Base-by-base conservation (phyloP, 495 filamentous ascomycete species). In the Margaritispora aquatica region DNA sequence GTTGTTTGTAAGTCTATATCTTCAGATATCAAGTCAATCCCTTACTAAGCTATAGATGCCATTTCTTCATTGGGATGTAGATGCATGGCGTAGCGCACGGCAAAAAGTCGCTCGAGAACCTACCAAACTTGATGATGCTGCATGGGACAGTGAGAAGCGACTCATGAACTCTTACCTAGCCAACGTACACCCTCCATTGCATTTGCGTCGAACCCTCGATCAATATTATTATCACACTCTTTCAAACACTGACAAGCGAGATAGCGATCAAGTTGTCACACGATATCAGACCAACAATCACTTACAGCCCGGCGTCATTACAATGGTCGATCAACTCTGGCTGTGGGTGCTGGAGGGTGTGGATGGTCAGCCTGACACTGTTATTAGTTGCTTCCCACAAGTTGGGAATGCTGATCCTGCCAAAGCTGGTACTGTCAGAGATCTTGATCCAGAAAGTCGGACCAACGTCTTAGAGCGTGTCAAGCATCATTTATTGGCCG, bases 241-340 rank as follows among this genome's bases (percentile, higher is more conserved):
- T 17, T 11, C 31, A 27, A 34, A 20, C 21, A 58, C 56, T 13
- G 22, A 38, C 4, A 24, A 24, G 11, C 19, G 56, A 15, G 56
- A 58, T 22, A 34, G 19, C 38, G 56, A 51, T 36, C 56, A 58
- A 34, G 21, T 51, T 2, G 56, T 58, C 20, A 26, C 21, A 2
- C 27, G 51, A 7, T 21, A 53, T 4, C 23, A 53, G 13, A 26
- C 31, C 9, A 17, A 15, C 9, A 1, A 26, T 46, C 13, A 47
- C 15, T 26, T 46, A 24, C 46, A 47, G 36, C n/a, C 24, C 1
- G 15, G 23, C 1, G 8, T 20, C 1, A 17, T 63, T 56, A 41
- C 60, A 55, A n/a, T 57, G 65, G 17, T 64, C 54, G 48, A 56
- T 58, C 3, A 55, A 50, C 31, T 60, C 51, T 27, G 61, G 63